A percentile compares a stretch with the other conserved stretches of the same genome.
These are phyloP conservation scores for Neostapfia colusana DNA, from an alignment of 176 grass and related monocot species.

Conservation along the genomic window DNA sequence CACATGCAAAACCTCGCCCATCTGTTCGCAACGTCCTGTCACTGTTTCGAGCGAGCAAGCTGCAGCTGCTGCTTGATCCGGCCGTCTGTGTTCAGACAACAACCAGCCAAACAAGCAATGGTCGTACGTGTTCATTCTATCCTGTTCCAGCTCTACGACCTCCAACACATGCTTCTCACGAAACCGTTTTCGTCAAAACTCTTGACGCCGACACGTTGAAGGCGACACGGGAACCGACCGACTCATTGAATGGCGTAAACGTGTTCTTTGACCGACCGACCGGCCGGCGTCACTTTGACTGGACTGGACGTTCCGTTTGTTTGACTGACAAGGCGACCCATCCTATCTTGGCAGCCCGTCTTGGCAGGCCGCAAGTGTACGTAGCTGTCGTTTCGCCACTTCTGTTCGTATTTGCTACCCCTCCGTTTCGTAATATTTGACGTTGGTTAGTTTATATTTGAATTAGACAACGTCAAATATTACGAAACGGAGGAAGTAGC, in stretches of 20 bases:
- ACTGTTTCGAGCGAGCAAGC: background rate
- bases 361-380: background rate
- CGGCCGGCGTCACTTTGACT: background rate
- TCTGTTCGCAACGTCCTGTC: background rate
- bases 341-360: background rate
- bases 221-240: background rate
- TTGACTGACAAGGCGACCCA: background rate
- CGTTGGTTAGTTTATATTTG: no score
- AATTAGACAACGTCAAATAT: no score
- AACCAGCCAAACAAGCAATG: no score
- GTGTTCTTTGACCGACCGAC: slow-evolving; percentile 42
- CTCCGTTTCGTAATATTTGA: no score
- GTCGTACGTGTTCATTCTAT: background rate
- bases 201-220: slow-evolving; percentile 15
- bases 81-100: background rate
- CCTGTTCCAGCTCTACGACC: no score
- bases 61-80: background rate
- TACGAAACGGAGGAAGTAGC: no score
- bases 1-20: background rate
- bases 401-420: background rate
- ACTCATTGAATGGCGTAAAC: background rate
- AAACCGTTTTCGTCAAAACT: background rate
- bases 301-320: background rate
- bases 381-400: background rate
- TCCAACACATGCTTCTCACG: background rate